Evolutionary conservation across 208 protist species (phyloP).

Genomic region (Crithidia sp.): DNA sequence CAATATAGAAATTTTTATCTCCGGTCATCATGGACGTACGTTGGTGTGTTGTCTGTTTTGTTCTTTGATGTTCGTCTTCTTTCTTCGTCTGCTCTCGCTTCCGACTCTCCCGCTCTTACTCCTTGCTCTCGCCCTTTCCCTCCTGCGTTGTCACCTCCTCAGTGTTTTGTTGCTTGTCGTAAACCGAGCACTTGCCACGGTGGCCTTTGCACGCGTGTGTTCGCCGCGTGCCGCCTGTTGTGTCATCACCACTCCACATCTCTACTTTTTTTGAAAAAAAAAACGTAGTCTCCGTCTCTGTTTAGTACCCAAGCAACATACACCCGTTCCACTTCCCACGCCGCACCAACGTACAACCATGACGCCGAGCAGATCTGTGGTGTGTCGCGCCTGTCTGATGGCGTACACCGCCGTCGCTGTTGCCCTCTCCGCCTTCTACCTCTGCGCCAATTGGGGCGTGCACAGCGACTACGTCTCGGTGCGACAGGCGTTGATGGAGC

Average conservation of each 20-base stretch:
- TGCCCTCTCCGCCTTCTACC: conserved; percentile 19
- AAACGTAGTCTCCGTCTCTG: no score
- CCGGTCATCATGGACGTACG: no score
- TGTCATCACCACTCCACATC: no score
- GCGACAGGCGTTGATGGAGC: conserved; percentile 6
- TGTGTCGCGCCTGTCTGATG: conserved; percentile 23
- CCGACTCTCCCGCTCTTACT: background rate
- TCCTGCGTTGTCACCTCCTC: no score
- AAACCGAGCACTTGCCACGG: no score
- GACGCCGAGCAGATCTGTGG: background rate
- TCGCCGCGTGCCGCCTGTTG: no score
- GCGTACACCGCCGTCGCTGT: conserved; percentile 27
- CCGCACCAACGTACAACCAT: background rate
- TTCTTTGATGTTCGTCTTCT: background rate
- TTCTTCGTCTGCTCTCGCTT: background rate
- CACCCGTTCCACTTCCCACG: no score
- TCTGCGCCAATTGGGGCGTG: conserved; percentile 22
- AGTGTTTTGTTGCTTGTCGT: no score
- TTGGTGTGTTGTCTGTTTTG: background rate
- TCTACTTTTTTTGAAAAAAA: no score
- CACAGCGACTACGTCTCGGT: conserved; percentile 12
- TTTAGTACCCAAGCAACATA: no score
- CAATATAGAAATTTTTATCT: no score
- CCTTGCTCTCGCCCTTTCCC: background rate
- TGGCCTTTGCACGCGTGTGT: no score